Conservation (phyloP, 106 monocot species). For the Apostasia ramifera region DNA sequence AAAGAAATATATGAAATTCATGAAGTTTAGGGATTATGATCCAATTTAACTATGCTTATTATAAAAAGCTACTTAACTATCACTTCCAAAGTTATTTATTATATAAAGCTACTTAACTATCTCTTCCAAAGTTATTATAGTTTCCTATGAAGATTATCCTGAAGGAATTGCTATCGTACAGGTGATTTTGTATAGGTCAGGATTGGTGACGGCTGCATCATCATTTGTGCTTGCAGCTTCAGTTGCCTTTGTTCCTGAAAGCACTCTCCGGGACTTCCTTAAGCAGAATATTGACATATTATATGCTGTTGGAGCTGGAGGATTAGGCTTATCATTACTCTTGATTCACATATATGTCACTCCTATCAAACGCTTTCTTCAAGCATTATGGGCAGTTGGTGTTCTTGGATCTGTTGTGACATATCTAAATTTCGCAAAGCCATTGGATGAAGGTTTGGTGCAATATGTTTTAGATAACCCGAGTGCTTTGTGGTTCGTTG, state of each 20-base stretch:
- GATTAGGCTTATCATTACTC: constrained; percentile 75
- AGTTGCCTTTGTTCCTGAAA: constrained; percentile 64
- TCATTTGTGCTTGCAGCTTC: constrained; percentile 77
- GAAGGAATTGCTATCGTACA: constrained; percentile 10
- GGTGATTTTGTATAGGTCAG: constrained; percentile 83
- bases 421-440: constrained; percentile 54
- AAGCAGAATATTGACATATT: constrained; percentile 54
- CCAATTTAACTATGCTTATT: too few species aligned
- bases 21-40: too few species aligned
- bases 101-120: too few species aligned
- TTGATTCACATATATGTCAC: constrained; percentile 96
- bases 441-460: constrained; percentile 53
- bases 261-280: constrained; percentile 30
- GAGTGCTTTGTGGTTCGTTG: constrained; percentile 67
- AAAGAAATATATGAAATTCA: too few species aligned
- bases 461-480: constrained; percentile 70
- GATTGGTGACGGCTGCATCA: constrained; percentile 69
- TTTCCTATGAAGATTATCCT: neutral
- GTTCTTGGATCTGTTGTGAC: constrained; percentile 63
- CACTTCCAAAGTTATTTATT: too few species aligned
- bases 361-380: constrained; percentile 81
- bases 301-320: constrained; percentile 62
- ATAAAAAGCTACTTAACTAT: too few species aligned
- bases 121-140: too few species aligned
- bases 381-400: constrained; percentile 75